These are phyloP conservation scores for Vanilla planifolia DNA, from an alignment of 106 monocot species.

Conservation along the genomic window DNA sequence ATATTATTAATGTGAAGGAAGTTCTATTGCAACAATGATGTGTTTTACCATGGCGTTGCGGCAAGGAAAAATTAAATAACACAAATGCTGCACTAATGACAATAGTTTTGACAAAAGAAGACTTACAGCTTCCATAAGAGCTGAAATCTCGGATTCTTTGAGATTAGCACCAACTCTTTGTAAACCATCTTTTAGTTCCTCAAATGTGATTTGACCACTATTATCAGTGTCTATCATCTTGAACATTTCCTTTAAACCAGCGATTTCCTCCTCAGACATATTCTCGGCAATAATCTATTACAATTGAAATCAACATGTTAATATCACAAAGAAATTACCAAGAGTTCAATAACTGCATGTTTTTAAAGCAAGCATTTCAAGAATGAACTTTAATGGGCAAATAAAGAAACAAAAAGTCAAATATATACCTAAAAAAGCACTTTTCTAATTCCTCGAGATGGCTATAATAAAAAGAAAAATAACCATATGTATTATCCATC, in stretches of 20 bases:
- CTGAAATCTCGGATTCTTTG: constrained; percentile 53
- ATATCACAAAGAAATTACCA: neutral
- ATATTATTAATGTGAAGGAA: too few relatives aligned
- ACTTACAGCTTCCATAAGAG: constrained; percentile 60
- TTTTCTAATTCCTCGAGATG: too few relatives aligned
- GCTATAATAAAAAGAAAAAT: too few relatives aligned
- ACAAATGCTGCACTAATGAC: neutral
- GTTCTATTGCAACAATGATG: too few relatives aligned
- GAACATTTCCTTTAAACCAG: constrained; percentile 60
- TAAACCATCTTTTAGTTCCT: constrained; percentile 51
- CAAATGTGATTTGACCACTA: constrained; percentile 58
- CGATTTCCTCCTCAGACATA: constrained; percentile 61
- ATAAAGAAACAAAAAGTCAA: neutral
- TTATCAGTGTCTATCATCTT: constrained; percentile 64
- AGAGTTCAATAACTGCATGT: neutral
- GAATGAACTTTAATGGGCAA: neutral
- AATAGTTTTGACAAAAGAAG: neutral
- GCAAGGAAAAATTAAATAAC: neutral
- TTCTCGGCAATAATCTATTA: constrained; percentile 60
- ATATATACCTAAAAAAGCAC: too few relatives aligned
- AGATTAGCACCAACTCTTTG: constrained; percentile 58
- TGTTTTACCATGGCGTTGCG: too few relatives aligned
- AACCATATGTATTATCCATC: too few relatives aligned
- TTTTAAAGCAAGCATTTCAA: neutral
- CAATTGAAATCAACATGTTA: neutral